Percentiles rank a stretch among this genome's conserved stretches.
Conservation (phyloP, 2,329 filamentous ascomycete genomes). For the Ophiostoma fasciatum region DNA sequence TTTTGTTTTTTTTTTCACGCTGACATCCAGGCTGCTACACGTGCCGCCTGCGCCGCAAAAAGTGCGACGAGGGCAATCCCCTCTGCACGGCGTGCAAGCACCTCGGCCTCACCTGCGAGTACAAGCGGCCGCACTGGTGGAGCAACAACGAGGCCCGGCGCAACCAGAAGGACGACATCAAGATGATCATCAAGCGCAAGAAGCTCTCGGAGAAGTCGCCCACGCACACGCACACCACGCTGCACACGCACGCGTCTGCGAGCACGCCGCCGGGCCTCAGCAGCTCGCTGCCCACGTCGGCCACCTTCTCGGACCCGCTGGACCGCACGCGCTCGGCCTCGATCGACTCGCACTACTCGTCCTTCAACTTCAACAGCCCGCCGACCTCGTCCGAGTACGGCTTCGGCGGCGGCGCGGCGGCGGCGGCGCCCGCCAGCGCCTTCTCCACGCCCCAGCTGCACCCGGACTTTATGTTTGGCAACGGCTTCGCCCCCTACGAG, state of each 20-base stretch:
- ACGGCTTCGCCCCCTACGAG: slow-evolving; percentile 60
- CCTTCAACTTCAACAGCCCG: slow-evolving; percentile 58
- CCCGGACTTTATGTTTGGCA: slow-evolving; percentile 39
- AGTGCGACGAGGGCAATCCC: slow-evolving; percentile 51
- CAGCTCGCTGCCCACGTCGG: slow-evolving; percentile 68
- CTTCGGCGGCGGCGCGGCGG: slow-evolving; percentile 2
- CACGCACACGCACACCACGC: not conserved
- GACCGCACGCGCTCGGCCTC: slow-evolving; percentile 62
- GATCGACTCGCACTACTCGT: slow-evolving; percentile 65
- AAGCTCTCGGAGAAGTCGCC: slow-evolving; percentile 76
- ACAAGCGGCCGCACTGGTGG: slow-evolving; percentile 97
- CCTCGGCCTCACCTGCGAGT: slow-evolving; percentile 80
- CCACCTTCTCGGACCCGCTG: slow-evolving; percentile 61
- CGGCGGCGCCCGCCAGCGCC: slow-evolving; percentile 25
- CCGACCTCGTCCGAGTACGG: slow-evolving; percentile 34
- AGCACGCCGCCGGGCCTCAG: slow-evolving; percentile 53
- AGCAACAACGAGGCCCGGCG: slow-evolving; percentile 77
- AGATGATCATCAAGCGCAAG: slow-evolving; percentile 93
- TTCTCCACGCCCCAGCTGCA: slow-evolving; percentile 47
- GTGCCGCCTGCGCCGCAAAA: slow-evolving; percentile 51
- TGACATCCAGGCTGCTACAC: slow-evolving; percentile 45
- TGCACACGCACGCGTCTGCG: slow-evolving; percentile 12
- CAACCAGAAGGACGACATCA: slow-evolving; percentile 86
- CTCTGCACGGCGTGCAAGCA: slow-evolving; percentile 52
- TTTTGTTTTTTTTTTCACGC: slow-evolving; percentile 8